Evolutionary conservation across 2,329 filamentous ascomycete species (phyloP).

Genomic region (Ramularia collo-cygni): DNA sequence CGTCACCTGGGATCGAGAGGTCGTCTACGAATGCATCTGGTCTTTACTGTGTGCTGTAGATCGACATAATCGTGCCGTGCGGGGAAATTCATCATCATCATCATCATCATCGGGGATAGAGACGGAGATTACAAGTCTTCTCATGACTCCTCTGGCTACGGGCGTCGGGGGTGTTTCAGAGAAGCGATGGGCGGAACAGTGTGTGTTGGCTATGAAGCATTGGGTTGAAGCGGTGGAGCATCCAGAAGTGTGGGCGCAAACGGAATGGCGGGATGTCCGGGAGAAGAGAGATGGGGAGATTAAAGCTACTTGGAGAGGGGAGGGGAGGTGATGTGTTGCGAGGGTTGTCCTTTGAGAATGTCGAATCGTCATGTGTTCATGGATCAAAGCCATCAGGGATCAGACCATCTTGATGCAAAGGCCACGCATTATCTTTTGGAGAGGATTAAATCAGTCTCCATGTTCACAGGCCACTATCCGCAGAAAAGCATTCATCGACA

Average conservation of each 20-base stretch:
- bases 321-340: too few relatives aligned
- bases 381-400: too few relatives aligned
- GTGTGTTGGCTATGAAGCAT: conserved; percentile 47
- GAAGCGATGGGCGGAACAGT: conserved; percentile 46
- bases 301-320: neutral
- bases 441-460: too few relatives aligned
- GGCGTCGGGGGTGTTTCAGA: conserved; percentile 42
- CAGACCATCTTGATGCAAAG: too few relatives aligned
- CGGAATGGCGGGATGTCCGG: conserved; percentile 33
- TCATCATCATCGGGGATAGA: conserved; percentile 5
- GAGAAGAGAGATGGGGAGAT: conserved; percentile 23
- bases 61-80: conserved; percentile 36
- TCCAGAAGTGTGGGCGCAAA: conserved; percentile 36
- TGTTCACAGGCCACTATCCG: too few relatives aligned
- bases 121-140: conserved; percentile 35
- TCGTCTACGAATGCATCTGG: conserved; percentile 51
- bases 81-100: neutral
- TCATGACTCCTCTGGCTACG: conserved; percentile 49
- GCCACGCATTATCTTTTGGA: too few relatives aligned
- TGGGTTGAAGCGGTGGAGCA: conserved; percentile 43
- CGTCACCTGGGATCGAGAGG: conserved; percentile 45
- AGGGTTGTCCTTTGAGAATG: too few relatives aligned
- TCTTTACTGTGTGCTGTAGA: conserved; percentile 45
- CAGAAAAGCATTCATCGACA: too few relatives aligned
- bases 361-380: too few relatives aligned